Base-by-base conservation (phyloP, 805 yeast genomes). In the Starmerella riodocensis region DNA sequence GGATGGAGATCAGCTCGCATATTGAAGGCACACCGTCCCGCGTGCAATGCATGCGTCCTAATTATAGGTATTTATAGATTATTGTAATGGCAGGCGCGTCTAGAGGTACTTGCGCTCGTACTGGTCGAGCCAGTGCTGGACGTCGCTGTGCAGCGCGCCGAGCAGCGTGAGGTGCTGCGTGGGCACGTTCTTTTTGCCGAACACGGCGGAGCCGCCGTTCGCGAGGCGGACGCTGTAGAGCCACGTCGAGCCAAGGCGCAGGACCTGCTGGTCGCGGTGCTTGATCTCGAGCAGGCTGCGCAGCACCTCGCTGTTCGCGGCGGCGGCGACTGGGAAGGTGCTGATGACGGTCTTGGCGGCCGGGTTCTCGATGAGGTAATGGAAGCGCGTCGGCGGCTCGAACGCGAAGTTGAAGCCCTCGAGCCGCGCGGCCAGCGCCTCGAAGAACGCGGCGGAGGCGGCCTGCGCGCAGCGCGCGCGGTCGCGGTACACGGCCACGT, bases 391-490 rank as follows among this genome's bases (percentile, higher is more conserved):
- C n/a, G 52, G 52, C 23, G 52, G 52, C 18, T 48, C 41, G 21
- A 42, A 48, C 12, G 52, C 52, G 37, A 48, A 48, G 31, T 43
- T 44, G 39, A 48, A 47, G 9, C 50, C 52, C 24, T 43, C 48
- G 19, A 48, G 22, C 16, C 35, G 37, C n/a, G 19, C 32, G 13
- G 40, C 31, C 18, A 45, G 38, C 24, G 41, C 26, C n/a, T 43
- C 45, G 18, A 46, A 37, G 16, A 40, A 18, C 23, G 22, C 5
- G 22, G n/a, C 8, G 29, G 14, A 14, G n/a, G 21, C 28, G 4
- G 19, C 14, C 9, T 12, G 18, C 18, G 9, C 32, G 14, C 17
- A 17, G 3, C 4, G 9, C 12, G 6, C 29, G 23, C 18, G 16
- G 17, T 13, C 27, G 13, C n/a, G 20, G 29, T 23, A 36, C 5